phyloP scores from a whole-genome alignment of 2,329 filamentous ascomycete species.

The Claviceps pazoutovae region DNA sequence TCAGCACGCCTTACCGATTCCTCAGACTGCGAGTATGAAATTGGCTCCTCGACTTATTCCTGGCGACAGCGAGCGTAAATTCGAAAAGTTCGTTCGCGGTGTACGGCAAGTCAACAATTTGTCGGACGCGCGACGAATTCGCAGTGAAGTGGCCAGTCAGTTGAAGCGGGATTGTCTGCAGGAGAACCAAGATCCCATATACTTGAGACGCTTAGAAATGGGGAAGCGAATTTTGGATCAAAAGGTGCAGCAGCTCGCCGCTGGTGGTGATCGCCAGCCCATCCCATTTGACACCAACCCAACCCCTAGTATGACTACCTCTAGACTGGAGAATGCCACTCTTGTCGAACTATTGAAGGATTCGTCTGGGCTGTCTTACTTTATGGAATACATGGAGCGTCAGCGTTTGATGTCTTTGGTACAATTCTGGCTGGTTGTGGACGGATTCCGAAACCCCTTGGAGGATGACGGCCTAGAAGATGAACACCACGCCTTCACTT shows the following conservation, averaged over 20 bases:
- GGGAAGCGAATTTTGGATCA: constrained; percentile 84
- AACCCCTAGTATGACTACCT: constrained; percentile 25
- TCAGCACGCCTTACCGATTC: constrained; percentile 76
- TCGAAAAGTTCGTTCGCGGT: constrained; percentile 84
- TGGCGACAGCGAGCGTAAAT: constrained; percentile 78
- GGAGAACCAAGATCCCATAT: constrained; percentile 70
- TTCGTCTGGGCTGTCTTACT: constrained; percentile 83
- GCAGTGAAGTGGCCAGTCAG: constrained; percentile 85
- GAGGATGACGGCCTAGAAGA: constrained; percentile 61
- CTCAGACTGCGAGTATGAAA: constrained; percentile 47
- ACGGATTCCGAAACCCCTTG: constrained; percentile 86
- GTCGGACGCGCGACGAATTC: constrained; percentile 81
- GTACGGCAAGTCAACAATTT: constrained; percentile 82
- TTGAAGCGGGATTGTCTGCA: constrained; percentile 70
- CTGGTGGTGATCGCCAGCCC: constrained; percentile 39
- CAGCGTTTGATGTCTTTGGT: constrained; percentile 76
- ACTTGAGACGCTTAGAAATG: constrained; percentile 79
- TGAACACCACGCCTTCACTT: constrained; percentile 44
- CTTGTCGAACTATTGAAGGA: constrained; percentile 80
- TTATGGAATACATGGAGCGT: constrained; percentile 99
- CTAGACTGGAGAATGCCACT: constrained; percentile 58
- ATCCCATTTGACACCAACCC: constrained; percentile 14
- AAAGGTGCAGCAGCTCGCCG: constrained; percentile 67
- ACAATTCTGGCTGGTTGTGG: constrained; percentile 96
- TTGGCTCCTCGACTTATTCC: constrained; percentile 68